Conservation (phyloP, 148 eudicot genomes). For the Limonium bicolor region DNA sequence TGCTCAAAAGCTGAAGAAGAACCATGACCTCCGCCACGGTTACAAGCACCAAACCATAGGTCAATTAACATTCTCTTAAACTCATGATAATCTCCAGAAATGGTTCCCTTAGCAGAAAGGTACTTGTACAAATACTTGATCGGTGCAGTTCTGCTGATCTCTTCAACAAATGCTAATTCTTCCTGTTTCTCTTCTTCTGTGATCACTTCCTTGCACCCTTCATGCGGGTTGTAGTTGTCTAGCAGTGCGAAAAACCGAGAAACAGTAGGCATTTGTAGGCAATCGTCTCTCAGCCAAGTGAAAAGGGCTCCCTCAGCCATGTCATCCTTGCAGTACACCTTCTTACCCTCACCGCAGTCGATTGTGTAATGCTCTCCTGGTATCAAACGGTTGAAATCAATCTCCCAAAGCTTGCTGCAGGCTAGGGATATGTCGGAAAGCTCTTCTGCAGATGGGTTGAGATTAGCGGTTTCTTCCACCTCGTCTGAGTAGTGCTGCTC, state of each 20-base stretch:
- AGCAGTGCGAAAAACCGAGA: constrained; percentile 81
- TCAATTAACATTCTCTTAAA: constrained; percentile 53
- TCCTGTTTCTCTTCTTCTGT: constrained; percentile 77
- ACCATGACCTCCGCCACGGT: constrained; percentile 72
- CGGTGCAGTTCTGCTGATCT: constrained; percentile 93
- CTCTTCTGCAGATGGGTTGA: constrained; percentile 62
- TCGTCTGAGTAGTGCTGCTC: constrained; percentile 71
- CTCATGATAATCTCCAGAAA: constrained; percentile 34
- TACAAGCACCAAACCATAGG: constrained; percentile 84
- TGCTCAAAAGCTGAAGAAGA: constrained; percentile 92
- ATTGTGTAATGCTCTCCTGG: constrained; percentile 80
- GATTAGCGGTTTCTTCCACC: constrained; percentile 21
- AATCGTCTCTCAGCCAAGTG: constrained; percentile 55
- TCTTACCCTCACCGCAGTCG: constrained; percentile 89
- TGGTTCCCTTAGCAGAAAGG: constrained; percentile 37
- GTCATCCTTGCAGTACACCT: constrained; percentile 59
- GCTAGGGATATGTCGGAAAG: constrained; percentile 59
- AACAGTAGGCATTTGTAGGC: constrained; percentile 54
- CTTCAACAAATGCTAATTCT: constrained; percentile 80
- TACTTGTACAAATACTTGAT: constrained; percentile 78
- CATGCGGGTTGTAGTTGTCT: constrained; percentile 86
- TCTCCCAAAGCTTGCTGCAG: constrained; percentile 88
- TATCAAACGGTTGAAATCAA: constrained; percentile 66
- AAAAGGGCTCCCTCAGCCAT: constrained; percentile 70
- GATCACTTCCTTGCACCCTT: constrained; percentile 65